Percentiles rank a stretch among this genome's conserved stretches.
These are phyloP conservation scores for Fragilaria radians DNA, from an alignment of 108 stramenopile species.

Conservation along the genomic window DNA sequence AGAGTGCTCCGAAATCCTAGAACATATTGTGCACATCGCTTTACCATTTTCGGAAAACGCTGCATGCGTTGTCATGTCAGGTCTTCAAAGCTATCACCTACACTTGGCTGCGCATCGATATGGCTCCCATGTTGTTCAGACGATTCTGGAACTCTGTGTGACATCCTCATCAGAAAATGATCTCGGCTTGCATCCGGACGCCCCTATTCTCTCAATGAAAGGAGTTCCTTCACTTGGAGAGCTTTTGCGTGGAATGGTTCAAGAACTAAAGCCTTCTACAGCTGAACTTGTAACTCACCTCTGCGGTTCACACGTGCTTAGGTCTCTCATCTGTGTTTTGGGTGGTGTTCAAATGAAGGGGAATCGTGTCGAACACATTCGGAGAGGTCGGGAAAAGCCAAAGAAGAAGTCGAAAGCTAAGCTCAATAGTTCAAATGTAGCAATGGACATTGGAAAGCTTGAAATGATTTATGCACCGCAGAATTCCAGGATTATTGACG, in stretches of 20 bases:
- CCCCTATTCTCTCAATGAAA: slow-evolving; percentile 27
- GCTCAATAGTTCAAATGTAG: slow-evolving; percentile 6
- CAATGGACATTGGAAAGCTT: slow-evolving; percentile 33
- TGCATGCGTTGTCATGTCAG: slow-evolving; percentile 44
- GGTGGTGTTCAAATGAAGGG: slow-evolving; percentile 53
- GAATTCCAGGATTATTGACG: neutral
- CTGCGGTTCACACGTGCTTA: slow-evolving; percentile 78
- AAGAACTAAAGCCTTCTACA: slow-evolving; percentile 54
- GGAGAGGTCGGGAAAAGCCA: slow-evolving; percentile 56
- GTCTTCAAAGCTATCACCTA: slow-evolving; percentile 52
- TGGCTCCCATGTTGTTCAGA: slow-evolving; percentile 81
- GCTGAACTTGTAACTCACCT: slow-evolving; percentile 65
- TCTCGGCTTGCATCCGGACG: slow-evolving; percentile 40
- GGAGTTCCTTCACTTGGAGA: slow-evolving; percentile 36
- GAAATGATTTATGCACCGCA: slow-evolving; percentile 11
- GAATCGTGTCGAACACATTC: slow-evolving; percentile 24
- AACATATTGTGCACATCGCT: slow-evolving; percentile 55
- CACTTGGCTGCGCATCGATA: slow-evolving; percentile 78
- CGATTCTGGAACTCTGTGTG: slow-evolving; percentile 48
- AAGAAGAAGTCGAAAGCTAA: slow-evolving; percentile 66
- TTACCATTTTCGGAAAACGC: slow-evolving; percentile 56
- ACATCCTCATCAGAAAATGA: slow-evolving; percentile 20
- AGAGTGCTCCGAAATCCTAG: slow-evolving; percentile 51
- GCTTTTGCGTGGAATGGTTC: slow-evolving; percentile 33
- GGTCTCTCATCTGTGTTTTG: slow-evolving; percentile 65